phyloP scores from a whole-genome alignment of 306 rosid species.

The Dryas octopetala region DNA sequence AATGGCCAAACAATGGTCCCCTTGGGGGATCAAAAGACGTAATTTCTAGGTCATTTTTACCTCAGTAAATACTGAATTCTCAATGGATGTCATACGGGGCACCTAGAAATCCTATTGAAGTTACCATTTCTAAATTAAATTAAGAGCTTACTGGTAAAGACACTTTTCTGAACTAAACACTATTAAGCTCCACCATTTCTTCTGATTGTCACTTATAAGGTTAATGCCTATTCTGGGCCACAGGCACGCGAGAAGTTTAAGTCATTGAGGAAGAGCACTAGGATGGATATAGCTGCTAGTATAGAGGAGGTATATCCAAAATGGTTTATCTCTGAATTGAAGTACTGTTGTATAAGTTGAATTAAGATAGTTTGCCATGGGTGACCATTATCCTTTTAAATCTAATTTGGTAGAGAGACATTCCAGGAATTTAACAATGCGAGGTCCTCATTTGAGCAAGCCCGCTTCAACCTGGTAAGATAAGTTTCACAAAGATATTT shows the following conservation, averaged over 20 bases:
- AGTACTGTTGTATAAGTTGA: conserved; percentile 9
- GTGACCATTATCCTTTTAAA: conserved; percentile 44
- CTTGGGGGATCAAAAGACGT: no score
- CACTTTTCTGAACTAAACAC: conserved; percentile 7
- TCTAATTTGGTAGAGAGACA: conserved; percentile 61
- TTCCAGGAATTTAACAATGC: conserved; percentile 79
- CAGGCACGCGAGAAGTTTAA: conserved; percentile 87
- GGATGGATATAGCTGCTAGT: conserved; percentile 55
- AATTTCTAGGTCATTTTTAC: neutral
- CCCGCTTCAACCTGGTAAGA: conserved; percentile 83
- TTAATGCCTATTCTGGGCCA: conserved; percentile 33
- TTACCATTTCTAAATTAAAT: conserved; percentile 2
- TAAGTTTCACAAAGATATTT: conserved; percentile 10
- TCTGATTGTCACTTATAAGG: conserved; percentile 11
- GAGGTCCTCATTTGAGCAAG: conserved; percentile 70
- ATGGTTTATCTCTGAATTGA: conserved; percentile 15
- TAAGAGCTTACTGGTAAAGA: neutral
- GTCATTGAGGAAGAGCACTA: conserved; percentile 77
- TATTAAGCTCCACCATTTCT: conserved; percentile 21
- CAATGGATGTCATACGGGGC: neutral
- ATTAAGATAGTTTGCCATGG: conserved; percentile 34
- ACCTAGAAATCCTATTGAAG: neutral
- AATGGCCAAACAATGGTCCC: no score
- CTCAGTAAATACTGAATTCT: neutral
- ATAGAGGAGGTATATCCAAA: conserved; percentile 60